Conservation (phyloP, 2,329 filamentous ascomycete species). For the Talaromyces sp. region DNA sequence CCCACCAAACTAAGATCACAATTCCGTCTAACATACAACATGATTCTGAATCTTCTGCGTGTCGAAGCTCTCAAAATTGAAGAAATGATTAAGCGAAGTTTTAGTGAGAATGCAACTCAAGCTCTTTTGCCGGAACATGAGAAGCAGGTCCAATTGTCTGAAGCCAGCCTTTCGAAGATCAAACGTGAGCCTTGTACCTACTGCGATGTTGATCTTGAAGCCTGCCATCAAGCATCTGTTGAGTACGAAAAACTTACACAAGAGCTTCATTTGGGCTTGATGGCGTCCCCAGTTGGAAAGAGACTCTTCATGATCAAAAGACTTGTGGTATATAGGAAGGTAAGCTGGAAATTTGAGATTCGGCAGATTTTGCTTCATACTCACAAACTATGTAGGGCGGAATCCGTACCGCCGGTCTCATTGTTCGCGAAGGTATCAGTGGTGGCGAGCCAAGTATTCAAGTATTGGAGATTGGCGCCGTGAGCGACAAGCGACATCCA, state of each 20-base stretch:
- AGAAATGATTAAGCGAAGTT: constrained; percentile 99
- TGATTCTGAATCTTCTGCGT: constrained; percentile 93
- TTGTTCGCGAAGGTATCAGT: constrained; percentile 71
- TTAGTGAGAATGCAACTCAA: constrained; percentile 96
- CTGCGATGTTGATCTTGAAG: constrained; percentile 76
- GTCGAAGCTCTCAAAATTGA: constrained; percentile 98
- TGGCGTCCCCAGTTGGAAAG: constrained; percentile 77
- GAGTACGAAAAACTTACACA: constrained; percentile 74
- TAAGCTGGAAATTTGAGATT: constrained; percentile 23
- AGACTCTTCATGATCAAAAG: constrained; percentile 73
- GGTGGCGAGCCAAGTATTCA: constrained; percentile 68
- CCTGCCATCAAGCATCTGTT: constrained; percentile 77
- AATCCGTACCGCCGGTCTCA: constrained; percentile 74
- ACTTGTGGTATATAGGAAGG: constrained; percentile 74
- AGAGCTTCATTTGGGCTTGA: constrained; percentile 72
- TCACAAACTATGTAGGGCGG: constrained; percentile 58
- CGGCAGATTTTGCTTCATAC: neutral
- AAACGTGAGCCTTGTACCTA: constrained; percentile 78
- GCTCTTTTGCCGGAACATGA: constrained; percentile 92
- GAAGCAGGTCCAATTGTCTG: constrained; percentile 86
- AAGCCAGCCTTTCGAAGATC: constrained; percentile 86
- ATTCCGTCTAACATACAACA: constrained; percentile 97
- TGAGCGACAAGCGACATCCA: constrained; percentile 66
- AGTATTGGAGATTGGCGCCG: constrained; percentile 71
- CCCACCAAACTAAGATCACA: constrained; percentile 94